Evolutionary conservation across 805 yeast species (phyloP).

Genomic region (Cyberlindnera bimundalis): DNA sequence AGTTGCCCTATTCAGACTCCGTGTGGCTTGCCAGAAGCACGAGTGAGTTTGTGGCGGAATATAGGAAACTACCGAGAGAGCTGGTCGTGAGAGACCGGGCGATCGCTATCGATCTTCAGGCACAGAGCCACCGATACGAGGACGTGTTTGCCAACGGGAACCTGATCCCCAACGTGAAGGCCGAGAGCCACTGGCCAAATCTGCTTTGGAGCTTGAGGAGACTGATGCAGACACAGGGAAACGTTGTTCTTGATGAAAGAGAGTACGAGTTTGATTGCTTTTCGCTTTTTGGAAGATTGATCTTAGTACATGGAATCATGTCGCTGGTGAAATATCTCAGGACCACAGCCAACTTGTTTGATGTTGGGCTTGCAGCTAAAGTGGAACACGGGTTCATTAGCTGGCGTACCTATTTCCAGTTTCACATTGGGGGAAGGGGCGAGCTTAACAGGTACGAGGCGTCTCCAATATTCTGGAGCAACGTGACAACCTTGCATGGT

Average conservation of each 20-base stretch:
- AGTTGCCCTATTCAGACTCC: constrained; percentile 43
- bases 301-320: constrained; percentile 34
- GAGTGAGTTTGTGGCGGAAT: constrained; percentile 24
- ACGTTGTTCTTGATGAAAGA: constrained; percentile 11
- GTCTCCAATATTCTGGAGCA: constrained; percentile 35
- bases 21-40: constrained; percentile 38
- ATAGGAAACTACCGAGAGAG: constrained; percentile 29
- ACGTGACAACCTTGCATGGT: constrained; percentile 26
- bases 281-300: constrained; percentile 33
- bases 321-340: constrained; percentile 29
- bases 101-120: constrained; percentile 3
- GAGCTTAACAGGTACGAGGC: constrained; percentile 31
- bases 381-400: constrained; percentile 31
- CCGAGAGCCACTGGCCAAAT: constrained; percentile 35
- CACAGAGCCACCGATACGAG: constrained; percentile 9
- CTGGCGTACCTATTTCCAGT: constrained; percentile 36
- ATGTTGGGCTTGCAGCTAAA: constrained; percentile 23
- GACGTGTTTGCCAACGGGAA: constrained; percentile 18
- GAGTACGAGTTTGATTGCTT: constrained; percentile 35
- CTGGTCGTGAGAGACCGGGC: constrained; percentile 10
- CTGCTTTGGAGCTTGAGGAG: constrained; percentile 33
- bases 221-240: constrained; percentile 29
- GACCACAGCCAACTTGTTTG: neutral
- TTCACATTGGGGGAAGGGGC: constrained; percentile 2
- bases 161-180: constrained; percentile 27